A percentile compares a stretch with the other conserved stretches of the same genome.
Evolutionary conservation across 495 filamentous ascomycete species (phyloP).

Genomic region (Hypoxylon subgilvum): DNA sequence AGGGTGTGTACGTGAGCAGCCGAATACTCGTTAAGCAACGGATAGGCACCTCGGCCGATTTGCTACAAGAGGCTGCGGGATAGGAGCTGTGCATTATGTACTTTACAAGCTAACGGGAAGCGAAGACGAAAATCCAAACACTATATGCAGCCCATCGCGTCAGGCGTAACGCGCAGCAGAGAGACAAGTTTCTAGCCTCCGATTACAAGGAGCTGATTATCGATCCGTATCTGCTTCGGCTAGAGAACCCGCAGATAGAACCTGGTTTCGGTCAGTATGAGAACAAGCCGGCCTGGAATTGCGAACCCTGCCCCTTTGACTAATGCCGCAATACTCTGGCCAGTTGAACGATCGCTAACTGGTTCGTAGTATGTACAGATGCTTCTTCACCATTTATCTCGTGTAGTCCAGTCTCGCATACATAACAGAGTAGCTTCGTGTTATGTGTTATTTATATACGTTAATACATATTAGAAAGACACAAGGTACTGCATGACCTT

Average conservation of each 20-base stretch:
- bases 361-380: slow-evolving; percentile 21
- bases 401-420: too few relatives aligned
- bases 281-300: not conserved
- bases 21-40: too few relatives aligned
- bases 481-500: slow-evolving; percentile 81
- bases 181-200: slow-evolving; percentile 66
- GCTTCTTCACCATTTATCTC: not conserved
- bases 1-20: not conserved
- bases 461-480: slow-evolving; percentile 54
- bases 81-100: not conserved
- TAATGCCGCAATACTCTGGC: not conserved
- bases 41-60: too few relatives aligned
- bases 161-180: slow-evolving; percentile 74
- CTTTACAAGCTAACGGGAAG: slow-evolving; percentile 15
- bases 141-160: slow-evolving; percentile 75
- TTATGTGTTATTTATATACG: not conserved
- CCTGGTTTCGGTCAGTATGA: slow-evolving; percentile 59
- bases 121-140: slow-evolving; percentile 70
- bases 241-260: slow-evolving; percentile 65
- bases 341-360: slow-evolving; percentile 3
- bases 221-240: slow-evolving; percentile 74
- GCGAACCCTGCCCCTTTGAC: not conserved
- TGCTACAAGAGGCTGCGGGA: not conserved
- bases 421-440: too few relatives aligned
- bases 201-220: slow-evolving; percentile 74